phyloP scores from a whole-genome alignment of 2,329 filamentous ascomycete species.

The Aspergillus sp. region DNA sequence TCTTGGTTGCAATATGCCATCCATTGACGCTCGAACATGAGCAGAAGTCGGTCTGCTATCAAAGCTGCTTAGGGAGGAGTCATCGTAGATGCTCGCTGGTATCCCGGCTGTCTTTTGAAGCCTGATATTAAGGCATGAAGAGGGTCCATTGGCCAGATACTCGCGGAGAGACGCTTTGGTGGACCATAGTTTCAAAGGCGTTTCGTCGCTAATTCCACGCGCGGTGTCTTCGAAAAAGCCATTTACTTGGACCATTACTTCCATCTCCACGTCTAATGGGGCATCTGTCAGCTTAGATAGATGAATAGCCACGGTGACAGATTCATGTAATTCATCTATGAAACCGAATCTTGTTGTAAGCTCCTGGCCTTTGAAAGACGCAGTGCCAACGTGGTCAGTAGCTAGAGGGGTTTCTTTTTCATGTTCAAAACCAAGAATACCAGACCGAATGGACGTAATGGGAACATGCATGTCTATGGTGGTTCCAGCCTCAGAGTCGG shows the following conservation, averaged over 20 bases:
- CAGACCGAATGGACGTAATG: slow-evolving; percentile 53
- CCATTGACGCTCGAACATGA: slow-evolving; percentile 15
- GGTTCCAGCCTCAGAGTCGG: slow-evolving; percentile 41
- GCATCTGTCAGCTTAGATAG: slow-evolving; percentile 42
- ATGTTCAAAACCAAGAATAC: slow-evolving; percentile 34
- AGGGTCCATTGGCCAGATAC: slow-evolving; percentile 59
- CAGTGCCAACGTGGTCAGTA: slow-evolving; percentile 34
- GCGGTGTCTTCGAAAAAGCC: slow-evolving; percentile 66
- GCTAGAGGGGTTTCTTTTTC: slow-evolving; percentile 35
- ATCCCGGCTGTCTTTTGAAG: slow-evolving; percentile 38
- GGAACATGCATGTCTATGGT: slow-evolving; percentile 60
- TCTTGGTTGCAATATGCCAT: slow-evolving; percentile 9
- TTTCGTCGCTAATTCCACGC: slow-evolving; percentile 51
- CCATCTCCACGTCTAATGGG: slow-evolving; percentile 53
- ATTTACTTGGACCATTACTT: slow-evolving; percentile 59
- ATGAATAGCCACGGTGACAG: slow-evolving; percentile 24
- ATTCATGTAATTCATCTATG: slow-evolving; percentile 25
- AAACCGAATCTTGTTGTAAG: slow-evolving; percentile 31
- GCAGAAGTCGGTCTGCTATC: slow-evolving; percentile 30
- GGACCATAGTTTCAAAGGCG: slow-evolving; percentile 37
- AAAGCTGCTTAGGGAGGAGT: slow-evolving; percentile 35
- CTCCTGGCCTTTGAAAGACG: slow-evolving; percentile 34
- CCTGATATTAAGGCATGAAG: slow-evolving; percentile 57
- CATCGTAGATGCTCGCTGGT: slow-evolving; percentile 27
- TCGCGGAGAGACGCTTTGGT: slow-evolving; percentile 39